Evolutionary conservation across 2,329 filamentous ascomycete species (phyloP), one percentile per base, ranked within the genome.

Genomic region (Thelonectria discophora): DNA sequence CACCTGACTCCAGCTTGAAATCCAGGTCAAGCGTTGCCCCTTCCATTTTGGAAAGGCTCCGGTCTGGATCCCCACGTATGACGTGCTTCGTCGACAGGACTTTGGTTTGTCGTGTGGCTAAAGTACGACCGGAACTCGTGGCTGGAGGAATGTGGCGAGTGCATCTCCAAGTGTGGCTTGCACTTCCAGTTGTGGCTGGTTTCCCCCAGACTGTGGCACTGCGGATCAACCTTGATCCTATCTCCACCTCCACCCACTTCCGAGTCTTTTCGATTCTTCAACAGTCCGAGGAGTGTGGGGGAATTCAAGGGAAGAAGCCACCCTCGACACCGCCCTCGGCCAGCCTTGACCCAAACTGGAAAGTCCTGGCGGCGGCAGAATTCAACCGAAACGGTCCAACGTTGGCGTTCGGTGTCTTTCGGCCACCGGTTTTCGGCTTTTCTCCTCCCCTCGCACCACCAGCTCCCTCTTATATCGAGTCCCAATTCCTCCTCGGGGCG

Each of bases 391-490:
- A 56, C 58, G 48, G 58, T 45, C 53, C 53, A 52, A 39, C 48
- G 37, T 53, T 47, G 58, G 42, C 43, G 48, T 61, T 55, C 48
- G 58, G 54, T 53, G 53, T 61, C 58, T 17, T 57, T 61, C 58
- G 58, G 58, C 53, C 52, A 40, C 58, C 58, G 58, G 58, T 60
- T 48, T 61, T 61, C 58, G 53, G 58, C 58, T 61, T 61, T 57
- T 60, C 58, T 61, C 58, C 58, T 61, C 58, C 53, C 48, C 34
- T 45, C 39, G 46, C 46, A 54, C 43, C 57, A 49, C 24, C 21
- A n/a, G 40, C 34, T 43, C 27, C 32, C 42, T 48, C 27, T 52
- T 61, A 61, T 56, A 61, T 61, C 48, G 53, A 49, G 47, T 47
- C 49, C 34, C 42, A 53, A 57, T 42, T 47, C 58, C 48, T 52